Evolutionary conservation across 177 flowering plant species (phyloP).

Genomic region (Vitis hybrid): DNA sequence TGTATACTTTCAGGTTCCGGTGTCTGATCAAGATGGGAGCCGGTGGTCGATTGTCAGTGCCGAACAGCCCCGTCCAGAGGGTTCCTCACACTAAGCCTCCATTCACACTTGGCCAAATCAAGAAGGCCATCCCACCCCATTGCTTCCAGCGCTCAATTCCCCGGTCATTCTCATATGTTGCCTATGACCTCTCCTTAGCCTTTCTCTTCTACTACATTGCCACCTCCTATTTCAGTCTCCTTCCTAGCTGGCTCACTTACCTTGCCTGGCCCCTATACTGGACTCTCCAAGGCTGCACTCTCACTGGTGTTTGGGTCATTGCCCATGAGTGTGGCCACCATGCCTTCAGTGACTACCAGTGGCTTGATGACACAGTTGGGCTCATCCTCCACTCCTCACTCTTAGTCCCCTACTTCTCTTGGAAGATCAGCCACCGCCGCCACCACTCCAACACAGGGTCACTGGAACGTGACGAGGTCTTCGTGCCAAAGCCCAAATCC

Average conservation of each 20-base stretch:
- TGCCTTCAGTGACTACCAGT: constrained; percentile 35
- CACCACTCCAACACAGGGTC: constrained; percentile 45
- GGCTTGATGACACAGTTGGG: constrained; percentile 32
- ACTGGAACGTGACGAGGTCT: constrained; percentile 39
- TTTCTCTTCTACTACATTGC: constrained; percentile 29
- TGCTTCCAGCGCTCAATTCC: constrained; percentile 39
- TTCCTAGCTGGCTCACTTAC: constrained; percentile 16
- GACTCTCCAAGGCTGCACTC: constrained; percentile 29
- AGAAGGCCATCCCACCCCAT: constrained; percentile 43
- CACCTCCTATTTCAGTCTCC: constrained; percentile 22
- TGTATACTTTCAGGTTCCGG: no score
- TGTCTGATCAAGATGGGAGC: constrained; percentile 3
- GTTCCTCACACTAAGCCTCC: constrained; percentile 33
- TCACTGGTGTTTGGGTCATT: constrained; percentile 40
- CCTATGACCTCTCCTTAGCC: constrained; percentile 25
- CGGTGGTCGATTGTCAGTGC: neutral
- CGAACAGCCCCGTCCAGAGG: constrained; percentile 6
- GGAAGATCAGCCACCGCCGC: constrained; percentile 41
- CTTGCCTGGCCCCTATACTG: constrained; percentile 37
- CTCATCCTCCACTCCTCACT: constrained; percentile 33
- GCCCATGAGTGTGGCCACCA: constrained; percentile 45
- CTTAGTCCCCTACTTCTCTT: constrained; percentile 39
- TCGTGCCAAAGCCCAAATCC: constrained; percentile 34
- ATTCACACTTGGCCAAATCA: constrained; percentile 33
- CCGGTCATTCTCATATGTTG: constrained; percentile 35